phyloP scores from a whole-genome alignment of 83 land plant genomes.

The Picea abies region DNA sequence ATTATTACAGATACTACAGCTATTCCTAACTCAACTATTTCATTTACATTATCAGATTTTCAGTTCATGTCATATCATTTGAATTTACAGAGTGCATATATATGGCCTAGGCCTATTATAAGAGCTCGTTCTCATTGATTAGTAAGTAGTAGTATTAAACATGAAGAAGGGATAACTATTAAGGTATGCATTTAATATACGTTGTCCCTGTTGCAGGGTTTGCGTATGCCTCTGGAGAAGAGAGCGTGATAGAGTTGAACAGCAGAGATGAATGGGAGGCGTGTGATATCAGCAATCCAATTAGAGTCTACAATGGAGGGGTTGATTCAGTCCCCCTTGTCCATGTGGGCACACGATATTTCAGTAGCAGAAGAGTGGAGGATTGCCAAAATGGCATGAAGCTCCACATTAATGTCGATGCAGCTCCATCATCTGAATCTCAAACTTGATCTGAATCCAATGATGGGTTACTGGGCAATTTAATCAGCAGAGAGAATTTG shows the following conservation, averaged over 20 bases:
- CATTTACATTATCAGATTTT: too few relatives aligned
- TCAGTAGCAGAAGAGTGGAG: constrained; percentile 34
- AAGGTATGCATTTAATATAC: neutral
- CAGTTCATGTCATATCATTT: too few relatives aligned
- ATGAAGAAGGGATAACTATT: neutral
- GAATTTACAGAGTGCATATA: neutral
- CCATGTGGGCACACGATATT: constrained; percentile 43
- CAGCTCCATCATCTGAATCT: too few relatives aligned
- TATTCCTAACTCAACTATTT: too few relatives aligned
- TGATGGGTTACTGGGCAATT: too few relatives aligned
- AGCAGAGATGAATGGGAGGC: constrained; percentile 47
- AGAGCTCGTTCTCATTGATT: neutral
- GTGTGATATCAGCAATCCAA: constrained; percentile 52
- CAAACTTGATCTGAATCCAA: too few relatives aligned
- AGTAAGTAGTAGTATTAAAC: too few relatives aligned
- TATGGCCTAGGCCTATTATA: too few relatives aligned
- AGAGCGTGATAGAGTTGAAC: constrained; percentile 35
- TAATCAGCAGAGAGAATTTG: too few relatives aligned
- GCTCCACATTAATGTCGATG: constrained; percentile 40
- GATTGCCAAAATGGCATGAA: constrained; percentile 52
- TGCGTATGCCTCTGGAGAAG: constrained; percentile 34
- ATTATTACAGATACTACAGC: too few relatives aligned
- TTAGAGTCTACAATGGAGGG: constrained; percentile 52
- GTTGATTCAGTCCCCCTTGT: constrained; percentile 30
- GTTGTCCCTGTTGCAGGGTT: constrained; percentile 38